Evolutionary conservation across 179 eudicot genomes (phyloP), one percentile per base, ranked within the genome.

Genomic region (Spergularia azorica): DNA sequence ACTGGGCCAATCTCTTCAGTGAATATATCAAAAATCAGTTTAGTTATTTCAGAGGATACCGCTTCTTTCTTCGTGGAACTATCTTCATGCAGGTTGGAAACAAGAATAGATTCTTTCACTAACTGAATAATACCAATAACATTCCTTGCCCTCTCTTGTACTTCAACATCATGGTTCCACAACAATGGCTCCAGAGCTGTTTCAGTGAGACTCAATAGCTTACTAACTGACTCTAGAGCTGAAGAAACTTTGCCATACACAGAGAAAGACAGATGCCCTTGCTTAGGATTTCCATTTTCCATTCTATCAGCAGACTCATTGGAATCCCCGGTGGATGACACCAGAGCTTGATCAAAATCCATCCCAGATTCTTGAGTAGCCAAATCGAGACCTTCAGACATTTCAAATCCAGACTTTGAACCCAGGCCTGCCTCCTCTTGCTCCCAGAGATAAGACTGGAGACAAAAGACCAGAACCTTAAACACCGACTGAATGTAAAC

Each of bases 1-100:
- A 93, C 86, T 41, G 97, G 98, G 81, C 93, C 97, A 39, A 95
- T 86, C 73, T 95, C 97, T 77, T 90, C 97, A 16, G 83, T 75
- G 32, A 90, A 89, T 55, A 90, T 85, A 77, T 81, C 89, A 77
- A 70, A 69, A 79, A 95, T 67, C 76, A 85, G 70, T 72, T 73
- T 84, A 64, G 87, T 76, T 18, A 87, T 67, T 74, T 85, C 86
- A 67, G 79, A 76, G 72, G 84, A 60, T 75, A 85, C 83, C 55
- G 39, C 55, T 71, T 85, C 79, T 63, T 72, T 85, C 63, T 79
- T 73, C 39, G 58, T 72, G 73, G 78, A 48, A 55, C 65, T 71
- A 63, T 64, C 85, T 80, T 77, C 84, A 57, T 78, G 69, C 39
- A 76, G 77, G 69, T 41, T 80, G 3, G 75, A 72, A 71, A 70